phyloP scores from a whole-genome alignment of 2,329 filamentous ascomycete genomes.

The Diaporthe batatas region DNA sequence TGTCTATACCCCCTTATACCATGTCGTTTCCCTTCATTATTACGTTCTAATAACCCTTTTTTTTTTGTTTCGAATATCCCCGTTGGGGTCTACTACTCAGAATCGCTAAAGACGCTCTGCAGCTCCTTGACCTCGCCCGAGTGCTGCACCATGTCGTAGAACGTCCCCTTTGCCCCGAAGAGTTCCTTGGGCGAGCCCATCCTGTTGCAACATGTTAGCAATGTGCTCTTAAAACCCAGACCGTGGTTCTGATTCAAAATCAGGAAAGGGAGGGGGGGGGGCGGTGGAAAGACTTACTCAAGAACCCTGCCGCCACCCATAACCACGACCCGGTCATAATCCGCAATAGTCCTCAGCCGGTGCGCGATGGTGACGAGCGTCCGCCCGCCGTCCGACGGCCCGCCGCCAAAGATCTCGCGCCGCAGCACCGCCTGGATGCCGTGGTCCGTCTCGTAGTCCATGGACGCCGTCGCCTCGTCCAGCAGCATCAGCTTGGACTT shows the following conservation, averaged over 20 bases:
- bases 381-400: slow-evolving; percentile 52
- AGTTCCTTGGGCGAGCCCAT: slow-evolving; percentile 62
- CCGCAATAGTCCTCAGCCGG: slow-evolving; percentile 69
- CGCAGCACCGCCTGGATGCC: slow-evolving; percentile 68
- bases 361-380: slow-evolving; percentile 72
- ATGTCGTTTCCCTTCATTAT: not conserved
- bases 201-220: slow-evolving; percentile 47
- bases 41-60: not conserved
- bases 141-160: slow-evolving; percentile 68
- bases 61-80: not conserved
- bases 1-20: slow-evolving; percentile 9
- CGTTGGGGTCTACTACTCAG: not conserved
- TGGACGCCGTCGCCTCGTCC: slow-evolving; percentile 71
- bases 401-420: slow-evolving; percentile 60
- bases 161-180: slow-evolving; percentile 59
- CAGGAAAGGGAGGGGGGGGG: not conserved
- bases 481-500: slow-evolving; percentile 68
- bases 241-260: not conserved
- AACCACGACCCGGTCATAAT: slow-evolving; percentile 71
- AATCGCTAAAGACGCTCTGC: slow-evolving; percentile 46
- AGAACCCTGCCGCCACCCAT: slow-evolving; percentile 67
- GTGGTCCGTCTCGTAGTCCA: slow-evolving; percentile 70
- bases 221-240: not conserved
- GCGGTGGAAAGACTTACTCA: slow-evolving; percentile 51
- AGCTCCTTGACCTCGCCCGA: slow-evolving; percentile 66